Conservation (phyloP, 345 rosid species). For the Syzygium jambos region DNA sequence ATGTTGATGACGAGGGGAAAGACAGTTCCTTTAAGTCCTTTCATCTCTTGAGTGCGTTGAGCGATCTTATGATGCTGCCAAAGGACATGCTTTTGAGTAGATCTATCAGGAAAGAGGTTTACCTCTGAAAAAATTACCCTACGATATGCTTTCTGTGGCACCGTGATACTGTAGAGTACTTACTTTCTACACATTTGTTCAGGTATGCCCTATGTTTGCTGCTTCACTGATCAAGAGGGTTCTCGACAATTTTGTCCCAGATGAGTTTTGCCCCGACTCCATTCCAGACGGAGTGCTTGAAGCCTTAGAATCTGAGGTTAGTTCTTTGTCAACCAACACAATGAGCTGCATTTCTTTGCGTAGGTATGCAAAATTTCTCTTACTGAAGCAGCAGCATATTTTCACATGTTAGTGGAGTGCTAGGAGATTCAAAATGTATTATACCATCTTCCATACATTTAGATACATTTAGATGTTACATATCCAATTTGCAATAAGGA, state of each 20-base stretch:
- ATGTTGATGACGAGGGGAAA: slow-evolving; percentile 22
- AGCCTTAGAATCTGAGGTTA: slow-evolving; percentile 71
- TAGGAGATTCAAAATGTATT: neutral
- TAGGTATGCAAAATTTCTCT: neutral
- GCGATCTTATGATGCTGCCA: slow-evolving; percentile 99
- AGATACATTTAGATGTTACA: neutral
- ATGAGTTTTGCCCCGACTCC: slow-evolving; percentile 92
- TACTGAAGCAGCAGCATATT: neutral
- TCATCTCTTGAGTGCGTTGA: slow-evolving; percentile 76
- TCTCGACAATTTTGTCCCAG: slow-evolving; percentile 57
- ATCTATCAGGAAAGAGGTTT: slow-evolving; percentile 77
- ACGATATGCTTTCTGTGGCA: neutral
- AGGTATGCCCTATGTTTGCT: slow-evolving; percentile 89
- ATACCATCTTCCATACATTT: neutral
- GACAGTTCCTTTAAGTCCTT: slow-evolving; percentile 64
- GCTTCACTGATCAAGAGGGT: slow-evolving; percentile 72
- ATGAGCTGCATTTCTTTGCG: neutral
- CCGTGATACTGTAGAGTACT: neutral
- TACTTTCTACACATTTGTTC: neutral
- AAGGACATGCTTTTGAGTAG: slow-evolving; percentile 77
- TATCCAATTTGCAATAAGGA: neutral
- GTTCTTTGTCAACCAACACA: slow-evolving; percentile 5
- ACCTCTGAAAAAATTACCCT: neutral
- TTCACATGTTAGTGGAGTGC: neutral
- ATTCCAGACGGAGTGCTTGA: slow-evolving; percentile 72